Percentiles rank a stretch among this genome's conserved stretches.
Conservation (phyloP, 2,329 filamentous ascomycete species). For the Albophoma yamanashiensis region DNA sequence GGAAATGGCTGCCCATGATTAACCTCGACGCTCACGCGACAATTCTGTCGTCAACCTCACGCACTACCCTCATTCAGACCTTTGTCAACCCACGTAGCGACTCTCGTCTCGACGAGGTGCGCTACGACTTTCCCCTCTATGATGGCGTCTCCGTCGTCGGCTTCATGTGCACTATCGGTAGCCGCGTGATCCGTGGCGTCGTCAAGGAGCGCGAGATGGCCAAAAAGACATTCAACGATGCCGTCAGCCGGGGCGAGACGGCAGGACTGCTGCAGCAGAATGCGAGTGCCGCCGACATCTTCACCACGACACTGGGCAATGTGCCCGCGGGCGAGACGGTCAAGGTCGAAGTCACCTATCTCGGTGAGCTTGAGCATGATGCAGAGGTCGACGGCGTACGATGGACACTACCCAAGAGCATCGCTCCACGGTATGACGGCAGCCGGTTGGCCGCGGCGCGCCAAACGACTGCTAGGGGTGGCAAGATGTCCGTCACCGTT, state of each 20-base stretch:
- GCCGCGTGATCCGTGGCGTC: constrained; percentile 48
- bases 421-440: constrained; percentile 55
- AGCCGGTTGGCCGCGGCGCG: background rate
- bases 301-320: constrained; percentile 58
- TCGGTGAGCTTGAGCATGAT: constrained; percentile 64
- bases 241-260: constrained; percentile 45
- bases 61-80: constrained; percentile 40
- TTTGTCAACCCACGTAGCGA: constrained; percentile 46
- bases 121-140: constrained; percentile 62
- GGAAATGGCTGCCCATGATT: constrained; percentile 46
- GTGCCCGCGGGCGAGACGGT: constrained; percentile 47
- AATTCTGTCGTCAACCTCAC: constrained; percentile 43
- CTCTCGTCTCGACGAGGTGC: constrained; percentile 30
- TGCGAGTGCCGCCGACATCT: constrained; percentile 50
- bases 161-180: constrained; percentile 54
- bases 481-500: constrained; percentile 17
- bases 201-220: constrained; percentile 58
- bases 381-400: constrained; percentile 55
- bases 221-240: constrained; percentile 45
- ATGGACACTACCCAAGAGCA: constrained; percentile 56
- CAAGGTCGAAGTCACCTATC: constrained; percentile 51
- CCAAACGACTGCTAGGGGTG: background rate
- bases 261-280: constrained; percentile 58
- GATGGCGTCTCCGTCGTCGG: constrained; percentile 60
- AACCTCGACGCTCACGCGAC: constrained; percentile 46